Base-by-base conservation (phyloP, 2,329 filamentous ascomycete genomes). In the Dactylellina parvicollis region DNA sequence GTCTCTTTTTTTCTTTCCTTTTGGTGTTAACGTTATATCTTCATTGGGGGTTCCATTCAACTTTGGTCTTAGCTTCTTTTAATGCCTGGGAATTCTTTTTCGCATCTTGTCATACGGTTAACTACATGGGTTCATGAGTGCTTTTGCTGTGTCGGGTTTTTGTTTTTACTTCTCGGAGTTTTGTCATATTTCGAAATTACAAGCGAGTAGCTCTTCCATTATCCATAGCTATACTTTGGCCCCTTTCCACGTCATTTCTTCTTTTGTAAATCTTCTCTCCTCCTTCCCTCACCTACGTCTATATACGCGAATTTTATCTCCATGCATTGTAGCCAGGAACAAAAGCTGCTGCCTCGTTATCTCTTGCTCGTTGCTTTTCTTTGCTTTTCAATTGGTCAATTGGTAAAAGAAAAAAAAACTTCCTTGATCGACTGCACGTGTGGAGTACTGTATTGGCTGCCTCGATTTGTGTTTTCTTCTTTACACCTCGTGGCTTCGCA, bases 241-340 rank as follows among this genome's bases (percentile, higher is more conserved):
- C 28, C 22, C 4, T 50, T 64, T 22, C 22, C 69, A 26, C 24
- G 66, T 56, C 54, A 47, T 73, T 73, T 72, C 67, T 72, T 65
- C 50, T 73, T 73, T 49, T 73, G 60, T 66, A 73, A 61, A 61
- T 73, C 54, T 72, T 59, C 61, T 59, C 32, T 72, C 32, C 42
- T 65, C 42, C 50, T 49, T 49, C 38, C 38, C 18, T 46, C 28
- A 2, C 30, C 24, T 49, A 36, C 44, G 61, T 57, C 54, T 67
- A 59, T 49, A 50, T 50, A 16, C 46, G 32, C 42, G 50, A 40
- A 50, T 56, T n/a, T n/a, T n/a, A 50, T 47, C 54, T 66, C 32
- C 30, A 64, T 66, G 69, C 69, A 66, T 65, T 64, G 38, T 47
- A 36, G 59, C 44, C 28, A 46, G 44, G 38, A 54, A n/a, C n/a